Conservation (phyloP, 2,329 filamentous ascomycete species). For the Fusarium gaditjirri region DNA sequence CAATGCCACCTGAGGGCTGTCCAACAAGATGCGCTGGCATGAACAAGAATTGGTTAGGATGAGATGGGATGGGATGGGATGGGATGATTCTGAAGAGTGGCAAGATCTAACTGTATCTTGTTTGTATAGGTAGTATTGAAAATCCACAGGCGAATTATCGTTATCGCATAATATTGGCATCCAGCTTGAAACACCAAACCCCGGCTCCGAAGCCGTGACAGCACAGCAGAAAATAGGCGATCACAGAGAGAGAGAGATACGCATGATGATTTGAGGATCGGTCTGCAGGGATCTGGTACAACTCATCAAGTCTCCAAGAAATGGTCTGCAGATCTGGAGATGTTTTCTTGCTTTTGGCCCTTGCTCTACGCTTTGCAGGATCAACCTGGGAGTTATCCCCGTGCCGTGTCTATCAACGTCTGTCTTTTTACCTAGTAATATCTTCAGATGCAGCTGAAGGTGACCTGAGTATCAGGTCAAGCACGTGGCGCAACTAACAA, state of each 20-base stretch:
- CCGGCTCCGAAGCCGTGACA: slow-evolving; percentile 33
- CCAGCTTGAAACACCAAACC: slow-evolving; percentile 31
- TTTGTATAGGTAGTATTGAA: background rate
- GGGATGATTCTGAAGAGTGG: slow-evolving; percentile 24
- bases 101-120: slow-evolving; percentile 14
- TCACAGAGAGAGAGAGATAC: background rate
- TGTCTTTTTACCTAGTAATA: background rate
- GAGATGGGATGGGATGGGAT: slow-evolving; percentile 19
- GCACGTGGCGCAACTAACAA: slow-evolving; percentile 19
- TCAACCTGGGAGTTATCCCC: background rate
- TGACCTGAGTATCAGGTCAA: slow-evolving; percentile 32
- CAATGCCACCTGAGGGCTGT: slow-evolving; percentile 19
- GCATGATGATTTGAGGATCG: slow-evolving; percentile 30
- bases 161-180: slow-evolving; percentile 31
- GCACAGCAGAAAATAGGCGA: slow-evolving; percentile 31
- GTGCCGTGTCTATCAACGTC: background rate
- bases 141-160: background rate
- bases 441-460: background rate
- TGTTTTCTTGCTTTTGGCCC: background rate
- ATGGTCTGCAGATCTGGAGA: slow-evolving; percentile 14
- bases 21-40: slow-evolving; percentile 32
- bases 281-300: slow-evolving; percentile 29
- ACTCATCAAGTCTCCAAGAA: slow-evolving; percentile 1
- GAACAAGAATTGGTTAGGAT: slow-evolving; percentile 5
- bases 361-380: background rate